Evolutionary conservation across 805 yeast genomes (phyloP).

Genomic region (Zygosaccharomyces siamensis): DNA sequence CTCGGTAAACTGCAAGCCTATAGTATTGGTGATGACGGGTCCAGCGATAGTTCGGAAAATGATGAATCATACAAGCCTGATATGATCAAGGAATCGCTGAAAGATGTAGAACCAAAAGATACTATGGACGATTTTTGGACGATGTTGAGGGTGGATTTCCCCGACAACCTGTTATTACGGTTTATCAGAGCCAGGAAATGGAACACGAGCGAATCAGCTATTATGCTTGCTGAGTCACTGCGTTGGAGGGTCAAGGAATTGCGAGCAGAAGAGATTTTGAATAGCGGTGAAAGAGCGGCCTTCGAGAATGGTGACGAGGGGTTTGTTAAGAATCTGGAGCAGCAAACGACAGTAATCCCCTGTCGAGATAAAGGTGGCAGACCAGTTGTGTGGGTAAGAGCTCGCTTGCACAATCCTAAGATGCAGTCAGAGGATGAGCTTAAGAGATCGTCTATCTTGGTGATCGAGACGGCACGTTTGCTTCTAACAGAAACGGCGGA

Average conservation of each 20-base stretch:
- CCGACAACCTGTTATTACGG: slow-evolving; percentile 73
- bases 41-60: slow-evolving; percentile 5
- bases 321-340: slow-evolving; percentile 40
- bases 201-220: slow-evolving; percentile 60
- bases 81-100: slow-evolving; percentile 45
- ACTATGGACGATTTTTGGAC: slow-evolving; percentile 52
- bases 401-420: slow-evolving; percentile 64
- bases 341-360: slow-evolving; percentile 66
- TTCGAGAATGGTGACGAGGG: slow-evolving; percentile 44
- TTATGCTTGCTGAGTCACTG: slow-evolving; percentile 68
- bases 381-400: slow-evolving; percentile 79
- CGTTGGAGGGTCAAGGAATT: slow-evolving; percentile 67
- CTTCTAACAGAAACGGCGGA: slow-evolving; percentile 71
- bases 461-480: slow-evolving; percentile 79
- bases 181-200: slow-evolving; percentile 86
- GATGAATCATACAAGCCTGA: slow-evolving; percentile 32
- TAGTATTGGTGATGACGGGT: slow-evolving; percentile 7
- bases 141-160: slow-evolving; percentile 67
- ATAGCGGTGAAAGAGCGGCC: slow-evolving; percentile 66
- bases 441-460: slow-evolving; percentile 65
- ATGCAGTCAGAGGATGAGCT: slow-evolving; percentile 68
- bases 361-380: slow-evolving; percentile 71
- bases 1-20: slow-evolving; percentile 18
- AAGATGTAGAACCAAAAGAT: slow-evolving; percentile 48
- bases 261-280: slow-evolving; percentile 56